Base-by-base conservation (phyloP, 495 filamentous ascomycete genomes). In the Jackrogersella multiformis region DNA sequence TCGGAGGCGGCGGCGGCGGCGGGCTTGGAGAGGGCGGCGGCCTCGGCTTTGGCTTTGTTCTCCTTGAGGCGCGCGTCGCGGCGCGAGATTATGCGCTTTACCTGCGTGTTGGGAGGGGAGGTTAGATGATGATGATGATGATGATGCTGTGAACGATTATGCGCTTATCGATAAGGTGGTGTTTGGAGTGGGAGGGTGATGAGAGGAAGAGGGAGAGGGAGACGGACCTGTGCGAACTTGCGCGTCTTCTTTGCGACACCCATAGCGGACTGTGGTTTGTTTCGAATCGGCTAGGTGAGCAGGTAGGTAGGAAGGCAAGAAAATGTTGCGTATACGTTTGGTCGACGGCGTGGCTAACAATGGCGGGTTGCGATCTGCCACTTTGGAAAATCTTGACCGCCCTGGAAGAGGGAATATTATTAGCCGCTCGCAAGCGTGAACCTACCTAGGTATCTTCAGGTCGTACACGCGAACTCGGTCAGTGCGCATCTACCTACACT, bases 201-300 rank as follows among this genome's bases (percentile, higher is more conserved):
- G n/a, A n/a, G n/a, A n/a, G n/a, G n/a, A n/a, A n/a, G n/a, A n/a
- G 15, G 42, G 6, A 16, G 38, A 5, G 7, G 26, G n/a, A 4
- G 32, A 51, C 62, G 57, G 6, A 71, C 68, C 48, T 67, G 63
- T 0, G 63, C 68, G 70, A 88, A 90, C 75, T 90, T 90, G 72
- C 87, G 80, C 18, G 85, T 87, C 75, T 84, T 87, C 76, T 88
- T 89, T 66, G 82, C 83, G 32, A 84, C 76, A 68, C 87, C 88
- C 87, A 90, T 89, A 35, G 38, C 78, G 77, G 61, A 44, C 4
- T 62, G 2, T 51, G 8, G 21, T 20, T 36, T 20, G 46, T 48
- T 35, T 62, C 24, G 23, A 18, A 46, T 44, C 23, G 6, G 30
- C 15, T n/a, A 20, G 2, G 41, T 15, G 10, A 10, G n/a, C n/a